phyloP scores from a whole-genome alignment of 495 filamentous ascomycete species.

The Parathielavia hyrcaniae region DNA sequence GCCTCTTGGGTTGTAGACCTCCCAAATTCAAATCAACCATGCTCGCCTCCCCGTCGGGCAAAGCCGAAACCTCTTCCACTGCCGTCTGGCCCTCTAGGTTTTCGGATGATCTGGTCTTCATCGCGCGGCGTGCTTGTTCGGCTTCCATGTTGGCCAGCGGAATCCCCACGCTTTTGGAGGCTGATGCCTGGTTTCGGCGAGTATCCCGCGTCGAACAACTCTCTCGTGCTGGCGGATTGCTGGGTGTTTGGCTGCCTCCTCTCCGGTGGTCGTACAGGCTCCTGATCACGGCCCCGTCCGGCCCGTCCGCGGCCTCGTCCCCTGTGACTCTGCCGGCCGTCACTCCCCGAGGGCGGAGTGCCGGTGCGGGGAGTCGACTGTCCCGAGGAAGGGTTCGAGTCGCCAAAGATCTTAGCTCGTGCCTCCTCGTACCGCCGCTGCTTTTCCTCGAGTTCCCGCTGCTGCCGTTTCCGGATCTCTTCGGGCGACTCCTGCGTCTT shows the following conservation, averaged over 20 bases:
- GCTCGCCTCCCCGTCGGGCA: conserved; percentile 34
- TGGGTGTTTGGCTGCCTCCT: conserved; percentile 21
- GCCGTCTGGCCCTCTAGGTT: conserved; percentile 67
- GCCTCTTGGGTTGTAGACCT: background rate
- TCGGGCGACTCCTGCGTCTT: conserved; percentile 60
- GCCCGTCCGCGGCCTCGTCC: conserved; percentile 22
- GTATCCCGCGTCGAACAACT: conserved; percentile 70
- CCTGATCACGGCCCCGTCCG: conserved; percentile 24
- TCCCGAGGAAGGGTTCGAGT: conserved; percentile 48
- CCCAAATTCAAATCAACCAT: conserved; percentile 33
- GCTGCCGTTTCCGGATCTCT: conserved; percentile 64
- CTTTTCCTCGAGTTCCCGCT: conserved; percentile 77
- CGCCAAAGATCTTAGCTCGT: conserved; percentile 75
- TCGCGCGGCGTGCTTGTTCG: conserved; percentile 43
- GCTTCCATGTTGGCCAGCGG: conserved; percentile 38
- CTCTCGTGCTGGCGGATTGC: conserved; percentile 29
- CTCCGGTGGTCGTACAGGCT: conserved; percentile 17
- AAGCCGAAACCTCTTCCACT: conserved; percentile 67
- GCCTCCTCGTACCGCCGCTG: conserved; percentile 81
- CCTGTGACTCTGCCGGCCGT: conserved; percentile 29
- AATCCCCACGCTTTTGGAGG: conserved; percentile 48
- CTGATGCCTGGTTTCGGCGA: conserved; percentile 52
- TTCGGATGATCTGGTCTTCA: conserved; percentile 52
- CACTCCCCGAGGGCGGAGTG: conserved; percentile 53
- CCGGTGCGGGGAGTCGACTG: conserved; percentile 47